Base-by-base conservation (phyloP, 768 basidiomycete species). In the Paxillus rubicundulus region DNA sequence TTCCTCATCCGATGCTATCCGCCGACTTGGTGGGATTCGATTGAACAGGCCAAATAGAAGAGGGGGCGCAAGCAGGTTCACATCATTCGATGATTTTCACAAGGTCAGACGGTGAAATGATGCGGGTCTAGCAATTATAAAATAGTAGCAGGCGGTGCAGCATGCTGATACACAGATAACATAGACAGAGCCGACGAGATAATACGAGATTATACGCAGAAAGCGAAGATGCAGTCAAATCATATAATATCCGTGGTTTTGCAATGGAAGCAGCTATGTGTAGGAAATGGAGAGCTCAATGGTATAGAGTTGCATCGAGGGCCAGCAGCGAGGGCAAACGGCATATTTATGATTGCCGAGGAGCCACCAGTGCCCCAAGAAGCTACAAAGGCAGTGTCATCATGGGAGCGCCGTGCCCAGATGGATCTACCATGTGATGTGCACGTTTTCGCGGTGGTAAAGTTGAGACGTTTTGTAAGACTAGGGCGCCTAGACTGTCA, bases 351-450 rank as follows among this genome's bases (percentile, higher is more conserved):
- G 52, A 51, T 56, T 44, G 52, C 65, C 69, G 61, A 56, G 2
- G 47, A n/a, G 54, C 48, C 59, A 32, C 59, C 57, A 56, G 54
- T 54, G 49, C 58, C 53, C 42, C 55, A 46, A 56, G 45, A 49
- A 51, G 56, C 72, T 72, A 83, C 74, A 78, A 74, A 63, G 78
- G 77, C 61, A 84, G 69, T 55, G 78, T 65, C 73, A 84, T 82
- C 59, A 85, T 59, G 42, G 81, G 74, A 45, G 77, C 71, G 54
- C 72, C 76, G 62, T 74, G 70, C 49, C 73, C 80, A 67, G 59
- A 82, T 73, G 65, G 68, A 64, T 84, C 74, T 69, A 84, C 81
- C 75, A 85, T 79, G 64, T 85, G 83, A 66, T 86, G 85, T 18
- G 78, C 70, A 49, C 85, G 80, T 69, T 86, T 86, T 62, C 85